These are phyloP conservation scores for Penicillium verhagenii DNA, from an alignment of 495 filamentous ascomycete species.

Conservation along the genomic window DNA sequence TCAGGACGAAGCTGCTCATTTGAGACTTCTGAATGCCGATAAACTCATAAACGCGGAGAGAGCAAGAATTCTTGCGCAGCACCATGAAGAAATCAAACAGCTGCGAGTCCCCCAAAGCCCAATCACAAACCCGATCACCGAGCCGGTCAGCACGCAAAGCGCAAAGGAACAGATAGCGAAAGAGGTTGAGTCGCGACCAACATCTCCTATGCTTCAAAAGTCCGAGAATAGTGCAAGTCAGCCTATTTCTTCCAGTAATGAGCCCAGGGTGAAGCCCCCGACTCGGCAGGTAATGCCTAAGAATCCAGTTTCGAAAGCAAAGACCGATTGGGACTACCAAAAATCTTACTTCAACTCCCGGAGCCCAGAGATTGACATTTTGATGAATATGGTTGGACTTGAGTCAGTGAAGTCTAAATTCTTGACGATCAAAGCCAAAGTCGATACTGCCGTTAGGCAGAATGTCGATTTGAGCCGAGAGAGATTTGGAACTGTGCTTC, in stretches of 20 bases:
- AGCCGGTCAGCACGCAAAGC: not conserved
- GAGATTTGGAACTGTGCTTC: slow-evolving; percentile 61
- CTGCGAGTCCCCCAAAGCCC: slow-evolving; percentile 7
- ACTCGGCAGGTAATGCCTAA: slow-evolving; percentile 1
- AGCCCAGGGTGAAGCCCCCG: not conserved
- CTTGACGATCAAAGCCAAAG: slow-evolving; percentile 62
- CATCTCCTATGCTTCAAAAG: not conserved
- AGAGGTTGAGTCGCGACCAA: not conserved
- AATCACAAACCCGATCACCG: not conserved
- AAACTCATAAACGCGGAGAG: slow-evolving; percentile 42
- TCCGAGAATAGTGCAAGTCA: not conserved
- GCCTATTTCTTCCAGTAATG: not conserved
- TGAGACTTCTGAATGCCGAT: slow-evolving; percentile 50
- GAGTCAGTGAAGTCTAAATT: slow-evolving; percentile 66
- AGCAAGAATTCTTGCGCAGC: slow-evolving; percentile 46
- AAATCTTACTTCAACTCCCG: slow-evolving; percentile 50
- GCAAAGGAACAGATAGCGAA: not conserved
- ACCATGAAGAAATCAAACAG: slow-evolving; percentile 34
- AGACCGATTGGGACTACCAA: slow-evolving; percentile 59
- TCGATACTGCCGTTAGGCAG: slow-evolving; percentile 62
- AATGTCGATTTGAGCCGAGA: slow-evolving; percentile 53
- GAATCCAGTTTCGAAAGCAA: slow-evolving; percentile 28
- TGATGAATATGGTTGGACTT: slow-evolving; percentile 73
- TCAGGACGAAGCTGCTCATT: slow-evolving; percentile 55
- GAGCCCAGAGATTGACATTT: slow-evolving; percentile 57